These are phyloP conservation scores for Podila minutissima DNA, from an alignment of 192 early-diverging fungal species.

Conservation along the genomic window DNA sequence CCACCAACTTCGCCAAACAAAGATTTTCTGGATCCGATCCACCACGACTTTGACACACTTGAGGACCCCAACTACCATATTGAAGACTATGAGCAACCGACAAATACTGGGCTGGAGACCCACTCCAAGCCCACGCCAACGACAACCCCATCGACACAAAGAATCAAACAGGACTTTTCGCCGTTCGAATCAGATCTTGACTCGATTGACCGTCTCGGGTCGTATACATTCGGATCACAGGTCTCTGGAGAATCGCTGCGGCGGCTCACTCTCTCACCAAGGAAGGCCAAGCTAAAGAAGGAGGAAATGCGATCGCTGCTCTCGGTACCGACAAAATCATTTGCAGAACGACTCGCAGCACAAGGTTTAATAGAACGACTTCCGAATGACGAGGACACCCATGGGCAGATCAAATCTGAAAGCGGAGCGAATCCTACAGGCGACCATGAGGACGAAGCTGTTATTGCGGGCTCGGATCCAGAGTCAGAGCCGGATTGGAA, in stretches of 20 bases:
- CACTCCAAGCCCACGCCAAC: not conserved
- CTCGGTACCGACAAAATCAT: slow-evolving; percentile 5
- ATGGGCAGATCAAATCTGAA: not conserved
- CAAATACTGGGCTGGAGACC: not conserved
- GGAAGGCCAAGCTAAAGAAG: slow-evolving; percentile 14
- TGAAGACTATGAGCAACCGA: not conserved
- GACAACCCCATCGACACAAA: not conserved
- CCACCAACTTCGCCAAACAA: not conserved
- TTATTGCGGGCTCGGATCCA: slow-evolving; percentile 29
- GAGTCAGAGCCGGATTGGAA: slow-evolving; percentile 45
- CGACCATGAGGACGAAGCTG: not conserved
- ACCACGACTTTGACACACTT: not conserved
- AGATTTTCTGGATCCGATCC: not conserved
- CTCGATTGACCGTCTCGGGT: slow-evolving; percentile 4
- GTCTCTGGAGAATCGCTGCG: slow-evolving; percentile 27
- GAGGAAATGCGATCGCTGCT: not conserved
- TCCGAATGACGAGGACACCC: not conserved
- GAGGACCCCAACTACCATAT: slow-evolving; percentile 1
- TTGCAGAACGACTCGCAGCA: slow-evolving; percentile 19
- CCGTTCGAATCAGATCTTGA: slow-evolving; percentile 4
- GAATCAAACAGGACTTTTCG: not conserved
- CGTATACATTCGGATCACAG: slow-evolving; percentile 19
- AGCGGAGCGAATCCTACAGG: not conserved
- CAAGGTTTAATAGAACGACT: not conserved
- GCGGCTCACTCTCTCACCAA: slow-evolving; percentile 28